Evolutionary conservation across 352 stramenopile genomes (phyloP).

Genomic region (Globisporangium cylindrosporum): DNA sequence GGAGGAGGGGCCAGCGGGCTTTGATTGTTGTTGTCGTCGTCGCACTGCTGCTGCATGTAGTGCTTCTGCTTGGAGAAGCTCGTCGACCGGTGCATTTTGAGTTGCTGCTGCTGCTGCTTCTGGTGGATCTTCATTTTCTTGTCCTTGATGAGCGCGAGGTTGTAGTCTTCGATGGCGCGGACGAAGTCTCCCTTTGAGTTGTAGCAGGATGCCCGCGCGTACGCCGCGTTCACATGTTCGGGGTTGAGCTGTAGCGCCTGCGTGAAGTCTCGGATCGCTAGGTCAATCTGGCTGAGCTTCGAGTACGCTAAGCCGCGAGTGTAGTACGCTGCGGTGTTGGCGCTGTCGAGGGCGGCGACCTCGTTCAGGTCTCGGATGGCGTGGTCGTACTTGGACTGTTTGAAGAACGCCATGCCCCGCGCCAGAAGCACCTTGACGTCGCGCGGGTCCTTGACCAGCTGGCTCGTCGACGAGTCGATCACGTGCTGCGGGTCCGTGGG

Average conservation of each 20-base stretch:
- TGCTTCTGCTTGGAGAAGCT: slow-evolving; percentile 27
- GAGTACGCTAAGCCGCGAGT: slow-evolving; percentile 68
- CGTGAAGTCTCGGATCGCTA: slow-evolving; percentile 81
- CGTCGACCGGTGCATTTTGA: slow-evolving; percentile 31
- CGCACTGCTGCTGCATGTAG: slow-evolving; percentile 23
- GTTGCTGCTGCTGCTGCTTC: slow-evolving; percentile 31
- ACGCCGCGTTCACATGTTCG: slow-evolving; percentile 86
- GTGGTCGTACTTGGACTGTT: slow-evolving; percentile 54
- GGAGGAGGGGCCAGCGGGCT: slow-evolving; percentile 6
- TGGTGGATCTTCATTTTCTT: slow-evolving; percentile 34
- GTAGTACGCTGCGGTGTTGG: slow-evolving; percentile 60
- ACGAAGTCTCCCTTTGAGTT: slow-evolving; percentile 86
- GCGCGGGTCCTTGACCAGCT: slow-evolving; percentile 54
- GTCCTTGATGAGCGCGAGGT: slow-evolving; percentile 82
- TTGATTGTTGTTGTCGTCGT: slow-evolving; percentile 24
- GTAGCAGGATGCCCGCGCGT: slow-evolving; percentile 82
- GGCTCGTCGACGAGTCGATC: slow-evolving; percentile 66
- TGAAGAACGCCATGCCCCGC: slow-evolving; percentile 74
- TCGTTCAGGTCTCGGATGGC: slow-evolving; percentile 59
- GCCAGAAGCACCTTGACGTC: slow-evolving; percentile 72
- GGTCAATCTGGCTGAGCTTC: slow-evolving; percentile 65
- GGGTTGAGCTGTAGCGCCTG: slow-evolving; percentile 72
- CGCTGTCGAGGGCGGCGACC: slow-evolving; percentile 39
- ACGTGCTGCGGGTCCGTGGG: slow-evolving; percentile 66
- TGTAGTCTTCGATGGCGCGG: slow-evolving; percentile 89